A percentile compares a stretch with the other conserved stretches of the same genome.
These are phyloP conservation scores for Trichophaea hybrida DNA, from an alignment of 2,329 filamentous ascomycete genomes.

Conservation along the genomic window DNA sequence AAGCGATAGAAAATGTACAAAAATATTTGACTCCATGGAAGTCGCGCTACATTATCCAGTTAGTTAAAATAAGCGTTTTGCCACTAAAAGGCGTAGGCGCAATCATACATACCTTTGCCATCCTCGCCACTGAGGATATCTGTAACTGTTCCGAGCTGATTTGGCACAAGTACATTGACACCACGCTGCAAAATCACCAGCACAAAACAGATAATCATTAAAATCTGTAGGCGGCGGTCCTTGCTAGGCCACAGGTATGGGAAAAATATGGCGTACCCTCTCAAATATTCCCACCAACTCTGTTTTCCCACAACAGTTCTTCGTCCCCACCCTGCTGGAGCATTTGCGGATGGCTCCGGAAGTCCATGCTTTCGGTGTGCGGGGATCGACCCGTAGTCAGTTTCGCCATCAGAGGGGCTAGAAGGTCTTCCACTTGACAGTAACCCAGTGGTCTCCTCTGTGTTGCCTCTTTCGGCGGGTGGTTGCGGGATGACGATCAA, in stretches of 20 bases:
- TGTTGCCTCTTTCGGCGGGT: slow-evolving; percentile 38
- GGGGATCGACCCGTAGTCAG: slow-evolving; percentile 38
- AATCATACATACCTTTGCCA: slow-evolving; percentile 28
- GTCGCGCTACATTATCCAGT: slow-evolving; percentile 28
- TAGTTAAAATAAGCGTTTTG: not conserved
- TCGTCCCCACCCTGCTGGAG: slow-evolving; percentile 75
- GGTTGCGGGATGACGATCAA: slow-evolving; percentile 45
- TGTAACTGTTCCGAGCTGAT: slow-evolving; percentile 68
- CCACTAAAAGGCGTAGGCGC: not conserved
- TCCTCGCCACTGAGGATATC: slow-evolving; percentile 47
- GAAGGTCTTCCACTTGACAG: slow-evolving; percentile 37
- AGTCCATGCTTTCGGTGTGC: slow-evolving; percentile 32
- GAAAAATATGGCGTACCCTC: slow-evolving; percentile 85
- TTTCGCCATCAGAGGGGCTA: slow-evolving; percentile 26
- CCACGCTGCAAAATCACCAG: slow-evolving; percentile 67
- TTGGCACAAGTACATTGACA: slow-evolving; percentile 75
- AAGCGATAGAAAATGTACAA: slow-evolving; percentile 66
- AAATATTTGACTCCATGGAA: slow-evolving; percentile 61
- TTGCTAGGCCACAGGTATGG: slow-evolving; percentile 93
- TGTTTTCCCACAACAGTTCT: slow-evolving; percentile 69
- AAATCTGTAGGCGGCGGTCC: slow-evolving; percentile 55
- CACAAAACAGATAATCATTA: slow-evolving; percentile 68
- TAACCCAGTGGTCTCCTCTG: slow-evolving; percentile 47
- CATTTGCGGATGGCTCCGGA: slow-evolving; percentile 42
- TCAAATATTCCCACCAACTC: slow-evolving; percentile 83